Conservation (phyloP, 495 filamentous ascomycete genomes). For the Tuber umbilicatum region DNA sequence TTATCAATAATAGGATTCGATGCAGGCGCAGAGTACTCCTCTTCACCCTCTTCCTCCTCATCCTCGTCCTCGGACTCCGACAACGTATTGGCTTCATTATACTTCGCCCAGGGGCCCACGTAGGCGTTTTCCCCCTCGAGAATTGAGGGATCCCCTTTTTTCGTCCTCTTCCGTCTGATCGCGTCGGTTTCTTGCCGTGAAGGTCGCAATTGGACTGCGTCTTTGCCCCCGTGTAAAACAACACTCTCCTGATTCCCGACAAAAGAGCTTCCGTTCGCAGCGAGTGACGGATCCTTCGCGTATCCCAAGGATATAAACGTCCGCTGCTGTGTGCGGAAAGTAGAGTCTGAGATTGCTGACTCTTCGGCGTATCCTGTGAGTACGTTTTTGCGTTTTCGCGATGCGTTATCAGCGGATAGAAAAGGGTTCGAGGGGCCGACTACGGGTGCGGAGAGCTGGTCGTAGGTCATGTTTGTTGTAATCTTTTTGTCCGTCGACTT, state of each 20-base stretch:
- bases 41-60: slow-evolving; percentile 56
- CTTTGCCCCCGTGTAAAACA: slow-evolving; percentile 50
- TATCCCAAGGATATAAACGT: slow-evolving; percentile 64
- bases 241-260: slow-evolving; percentile 53
- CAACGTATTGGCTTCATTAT: slow-evolving; percentile 53
- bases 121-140: slow-evolving; percentile 82
- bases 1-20: slow-evolving; percentile 43
- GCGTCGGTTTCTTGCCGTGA: slow-evolving; percentile 62
- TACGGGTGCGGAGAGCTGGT: slow-evolving; percentile 59
- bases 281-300: slow-evolving; percentile 50
- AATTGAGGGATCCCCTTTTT: slow-evolving; percentile 72
- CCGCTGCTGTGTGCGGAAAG: slow-evolving; percentile 74
- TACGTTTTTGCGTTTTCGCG: slow-evolving; percentile 77
- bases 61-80: slow-evolving; percentile 45
- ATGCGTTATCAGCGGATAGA: slow-evolving; percentile 51
- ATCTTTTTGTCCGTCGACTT: slow-evolving; percentile 32
- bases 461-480: slow-evolving; percentile 49
- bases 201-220: slow-evolving; percentile 55
- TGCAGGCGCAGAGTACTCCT: slow-evolving; percentile 46
- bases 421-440: slow-evolving; percentile 79
- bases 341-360: slow-evolving; percentile 78
- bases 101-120: slow-evolving; percentile 89
- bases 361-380: slow-evolving; percentile 85
- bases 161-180: slow-evolving; percentile 64
- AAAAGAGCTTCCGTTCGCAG: slow-evolving; percentile 45